These are phyloP conservation scores for Aspergillus intermedius DNA, from an alignment of 2,329 filamentous ascomycete species.

Conservation along the genomic window DNA sequence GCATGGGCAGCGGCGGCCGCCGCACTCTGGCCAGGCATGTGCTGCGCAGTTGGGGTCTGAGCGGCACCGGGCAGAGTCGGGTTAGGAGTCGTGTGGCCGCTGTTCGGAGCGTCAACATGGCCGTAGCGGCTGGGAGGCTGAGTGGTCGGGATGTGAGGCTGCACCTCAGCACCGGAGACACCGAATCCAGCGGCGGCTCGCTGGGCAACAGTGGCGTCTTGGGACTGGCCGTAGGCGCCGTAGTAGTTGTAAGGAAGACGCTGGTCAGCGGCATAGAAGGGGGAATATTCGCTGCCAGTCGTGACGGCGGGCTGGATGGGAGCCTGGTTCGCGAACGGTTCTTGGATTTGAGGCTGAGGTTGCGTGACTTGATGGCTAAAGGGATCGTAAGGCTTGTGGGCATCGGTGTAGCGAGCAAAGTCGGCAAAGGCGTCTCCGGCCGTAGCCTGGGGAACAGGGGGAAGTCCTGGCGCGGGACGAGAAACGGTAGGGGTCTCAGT, in stretches of 20 bases:
- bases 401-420: conserved; percentile 49
- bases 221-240: conserved; percentile 58
- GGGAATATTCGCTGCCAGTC: conserved; percentile 67
- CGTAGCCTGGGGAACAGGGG: conserved; percentile 53
- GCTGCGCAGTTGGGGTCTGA: conserved; percentile 49
- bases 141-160: conserved; percentile 54
- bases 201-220: conserved; percentile 66
- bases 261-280: conserved; percentile 75
- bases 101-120: conserved; percentile 68
- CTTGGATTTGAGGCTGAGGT: conserved; percentile 58
- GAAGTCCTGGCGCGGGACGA: conserved; percentile 57
- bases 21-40: conserved; percentile 42
- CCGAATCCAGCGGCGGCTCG: conserved; percentile 73
- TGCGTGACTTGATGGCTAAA: conserved; percentile 68
- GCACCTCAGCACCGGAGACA: conserved; percentile 53
- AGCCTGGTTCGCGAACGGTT: conserved; percentile 48
- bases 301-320: conserved; percentile 54
- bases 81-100: conserved; percentile 85
- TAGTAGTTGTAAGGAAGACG: conserved; percentile 74
- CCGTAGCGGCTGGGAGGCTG: conserved; percentile 70
- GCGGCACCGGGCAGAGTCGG: conserved; percentile 57
- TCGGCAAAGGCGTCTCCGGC: conserved; percentile 44
- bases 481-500: conserved; percentile 41
- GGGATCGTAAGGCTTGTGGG: conserved; percentile 79
- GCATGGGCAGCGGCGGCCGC: conserved; percentile 36